Evolutionary conservation across 2,329 filamentous ascomycete species (phyloP), one percentile per base, ranked within the genome.

Genomic region (Dactylellina sp.): DNA sequence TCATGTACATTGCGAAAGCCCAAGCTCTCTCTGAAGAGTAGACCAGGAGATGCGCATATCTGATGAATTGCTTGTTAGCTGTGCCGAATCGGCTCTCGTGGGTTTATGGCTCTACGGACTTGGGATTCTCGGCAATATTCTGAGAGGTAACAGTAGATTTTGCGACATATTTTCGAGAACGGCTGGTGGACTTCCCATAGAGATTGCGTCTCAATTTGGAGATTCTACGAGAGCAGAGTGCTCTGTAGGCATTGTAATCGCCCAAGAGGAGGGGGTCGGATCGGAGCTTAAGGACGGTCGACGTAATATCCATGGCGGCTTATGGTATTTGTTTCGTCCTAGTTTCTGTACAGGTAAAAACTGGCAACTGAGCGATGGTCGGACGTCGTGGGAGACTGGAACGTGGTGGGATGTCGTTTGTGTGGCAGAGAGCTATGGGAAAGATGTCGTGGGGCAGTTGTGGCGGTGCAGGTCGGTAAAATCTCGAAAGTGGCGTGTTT

Each of bases 1-100:
- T 97, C 86, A 97, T 92, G 80, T 91, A 89, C 93, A 98, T 96
- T 68, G 93, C 94, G 81, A 97, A 90, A 39, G 95, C 94, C 92
- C 93, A 98, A 57, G 93, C 92, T 76, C 95, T 88, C 83, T 99
- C 95, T 74, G 93, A 89, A 40, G 89, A 91, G 79, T 97, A 88
- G 65, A 99, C 85, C 32, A 94, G 85, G n/a, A 97, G 85, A 77
- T 90, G 86, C 53, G 89, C 87, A 82, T 89, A 91, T 81, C 92
- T 96, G 78, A 49, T 63, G 78, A 75, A 11, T 49, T 32, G 22
- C n/a, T n/a, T 44, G 57, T 62, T 46, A 66, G 62, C 39, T 14
- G 7, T 57, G 42, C 39, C 35, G 6, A 35, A 44, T 7, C 6
- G 11, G 2, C 1, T 39, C 11, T n/a, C 7, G 12, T 49, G 24